Evolutionary conservation across 2,329 filamentous ascomycete genomes (phyloP).

Genomic region (Trichophyton schoenleinii): DNA sequence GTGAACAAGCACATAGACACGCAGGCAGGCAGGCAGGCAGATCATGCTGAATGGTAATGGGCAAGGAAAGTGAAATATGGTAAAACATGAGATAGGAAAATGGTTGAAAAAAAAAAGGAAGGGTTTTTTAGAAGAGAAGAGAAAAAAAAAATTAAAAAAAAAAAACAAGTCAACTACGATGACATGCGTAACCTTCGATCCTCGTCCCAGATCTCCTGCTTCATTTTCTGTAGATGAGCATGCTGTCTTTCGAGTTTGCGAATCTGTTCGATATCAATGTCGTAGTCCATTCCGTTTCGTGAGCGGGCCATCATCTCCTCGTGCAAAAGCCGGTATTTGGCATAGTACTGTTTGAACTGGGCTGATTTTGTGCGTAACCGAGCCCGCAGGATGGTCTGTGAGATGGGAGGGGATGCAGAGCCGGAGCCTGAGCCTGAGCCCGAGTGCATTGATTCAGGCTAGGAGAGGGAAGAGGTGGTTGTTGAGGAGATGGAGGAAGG

Average conservation of each 20-base stretch:
- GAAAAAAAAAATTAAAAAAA: background rate
- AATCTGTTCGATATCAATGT: constrained; percentile 36
- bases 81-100: background rate
- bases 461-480: background rate
- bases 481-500: constrained; percentile 26
- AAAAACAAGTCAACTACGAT: background rate
- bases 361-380: constrained; percentile 31
- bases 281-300: constrained; percentile 21
- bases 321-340: constrained; percentile 45
- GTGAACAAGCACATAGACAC: no score
- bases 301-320: constrained; percentile 32
- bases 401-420: constrained; percentile 29
- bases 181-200: constrained; percentile 24
- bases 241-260: constrained; percentile 44
- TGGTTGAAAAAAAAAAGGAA: background rate
- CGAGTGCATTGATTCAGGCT: background rate
- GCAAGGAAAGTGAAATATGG: background rate
- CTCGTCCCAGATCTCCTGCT: constrained; percentile 43
- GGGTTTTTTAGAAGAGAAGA: background rate
- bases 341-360: constrained; percentile 46
- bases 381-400: constrained; percentile 26
- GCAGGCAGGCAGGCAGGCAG: no score
- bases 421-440: constrained; percentile 18
- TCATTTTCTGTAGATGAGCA: constrained; percentile 42
- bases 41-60: no score